A percentile compares a stretch with the other conserved stretches of the same genome.
Conservation (phyloP, 2,329 filamentous ascomycete species). For the Knufia petricola region DNA sequence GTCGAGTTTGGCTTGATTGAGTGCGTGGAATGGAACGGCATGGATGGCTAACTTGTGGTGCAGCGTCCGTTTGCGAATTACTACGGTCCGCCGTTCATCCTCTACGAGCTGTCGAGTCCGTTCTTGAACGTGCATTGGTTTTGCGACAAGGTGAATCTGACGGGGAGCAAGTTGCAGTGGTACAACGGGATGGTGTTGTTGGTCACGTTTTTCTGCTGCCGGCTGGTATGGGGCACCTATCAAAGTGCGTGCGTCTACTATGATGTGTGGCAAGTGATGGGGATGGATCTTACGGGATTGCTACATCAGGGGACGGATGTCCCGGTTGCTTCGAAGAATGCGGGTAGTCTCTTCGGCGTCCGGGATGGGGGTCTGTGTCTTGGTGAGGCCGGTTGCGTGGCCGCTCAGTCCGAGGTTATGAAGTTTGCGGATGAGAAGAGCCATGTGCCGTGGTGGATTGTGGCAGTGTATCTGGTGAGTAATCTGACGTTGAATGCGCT, state of each 20-base stretch:
- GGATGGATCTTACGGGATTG: conserved; percentile 30
- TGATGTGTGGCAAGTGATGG: conserved; percentile 48
- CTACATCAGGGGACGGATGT: conserved; percentile 9
- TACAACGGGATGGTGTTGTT: conserved; percentile 54
- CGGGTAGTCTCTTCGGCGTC: conserved; percentile 15
- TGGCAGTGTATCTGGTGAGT: conserved; percentile 46
- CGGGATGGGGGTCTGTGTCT: conserved; percentile 30
- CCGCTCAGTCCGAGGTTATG: conserved; percentile 39
- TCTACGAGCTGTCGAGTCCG: conserved; percentile 57
- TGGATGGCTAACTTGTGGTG: too few species aligned
- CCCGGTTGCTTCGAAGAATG: conserved; percentile 4
- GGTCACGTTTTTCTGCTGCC: conserved; percentile 50
- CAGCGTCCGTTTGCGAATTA: conserved; percentile 57
- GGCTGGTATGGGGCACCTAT: conserved; percentile 54
- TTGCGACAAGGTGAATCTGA: conserved; percentile 58
- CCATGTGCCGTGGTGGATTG: conserved; percentile 49
- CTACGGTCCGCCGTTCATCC: conserved; percentile 56
- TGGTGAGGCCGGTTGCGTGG: conserved; percentile 30
- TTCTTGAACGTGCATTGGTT: conserved; percentile 64
- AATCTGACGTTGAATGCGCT: conserved; percentile 53
- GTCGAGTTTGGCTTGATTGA: too few species aligned
- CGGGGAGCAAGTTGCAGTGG: conserved; percentile 51
- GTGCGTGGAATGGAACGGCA: too few species aligned
- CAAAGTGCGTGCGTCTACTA: conserved; percentile 49
- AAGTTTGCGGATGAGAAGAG: conserved; percentile 35